Evolutionary conservation across 2,329 filamentous ascomycete genomes (phyloP).

Genomic region (Knufia fluminis): DNA sequence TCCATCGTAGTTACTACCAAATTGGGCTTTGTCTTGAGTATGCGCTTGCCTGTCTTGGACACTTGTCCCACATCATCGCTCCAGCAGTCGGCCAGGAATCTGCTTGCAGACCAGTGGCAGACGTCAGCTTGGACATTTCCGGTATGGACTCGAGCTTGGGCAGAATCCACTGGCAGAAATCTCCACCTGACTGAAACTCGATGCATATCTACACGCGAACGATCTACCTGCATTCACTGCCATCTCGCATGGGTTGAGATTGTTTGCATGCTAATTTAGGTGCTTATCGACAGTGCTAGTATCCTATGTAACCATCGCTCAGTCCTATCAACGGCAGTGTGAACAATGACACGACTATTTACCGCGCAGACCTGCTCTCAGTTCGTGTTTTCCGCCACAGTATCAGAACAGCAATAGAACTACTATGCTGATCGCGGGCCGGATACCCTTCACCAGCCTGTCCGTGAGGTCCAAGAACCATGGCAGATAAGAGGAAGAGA

Average conservation of each 20-base stretch:
- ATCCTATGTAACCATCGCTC: background rate
- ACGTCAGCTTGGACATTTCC: background rate
- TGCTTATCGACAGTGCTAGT: background rate
- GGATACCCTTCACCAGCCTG: background rate
- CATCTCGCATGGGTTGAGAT: constrained; percentile 5
- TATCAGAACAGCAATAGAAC: background rate
- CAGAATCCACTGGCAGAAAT: background rate
- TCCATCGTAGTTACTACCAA: background rate
- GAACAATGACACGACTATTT: background rate
- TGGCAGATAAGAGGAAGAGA: constrained; percentile 26
- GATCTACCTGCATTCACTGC: background rate
- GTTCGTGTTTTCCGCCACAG: background rate
- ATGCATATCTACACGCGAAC: background rate
- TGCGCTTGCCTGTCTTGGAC: background rate
- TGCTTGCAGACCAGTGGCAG: background rate
- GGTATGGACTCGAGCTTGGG: background rate
- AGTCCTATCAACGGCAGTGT: background rate
- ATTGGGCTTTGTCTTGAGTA: background rate
- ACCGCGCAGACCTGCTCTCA: background rate
- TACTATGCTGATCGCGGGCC: constrained; percentile 5
- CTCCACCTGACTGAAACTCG: constrained; percentile 1
- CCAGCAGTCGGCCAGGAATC: background rate
- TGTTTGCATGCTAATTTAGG: constrained; percentile 6
- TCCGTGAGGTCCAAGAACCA: constrained; percentile 7
- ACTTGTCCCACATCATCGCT: background rate